Conservation (phyloP, 495 filamentous ascomycete genomes). For the Durotheca rogersii region DNA sequence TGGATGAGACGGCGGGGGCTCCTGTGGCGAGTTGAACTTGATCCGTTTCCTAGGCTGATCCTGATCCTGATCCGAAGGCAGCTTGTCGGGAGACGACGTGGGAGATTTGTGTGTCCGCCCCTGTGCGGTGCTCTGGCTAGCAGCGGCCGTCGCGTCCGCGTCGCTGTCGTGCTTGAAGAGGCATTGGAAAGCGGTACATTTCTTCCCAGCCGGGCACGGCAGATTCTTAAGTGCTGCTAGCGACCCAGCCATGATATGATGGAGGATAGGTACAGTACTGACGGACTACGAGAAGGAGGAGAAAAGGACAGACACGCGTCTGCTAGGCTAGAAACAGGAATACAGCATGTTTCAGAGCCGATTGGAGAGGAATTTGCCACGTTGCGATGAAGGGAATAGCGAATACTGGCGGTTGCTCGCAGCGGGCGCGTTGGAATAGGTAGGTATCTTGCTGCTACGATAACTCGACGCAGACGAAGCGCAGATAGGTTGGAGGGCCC, state of each 20-base stretch:
- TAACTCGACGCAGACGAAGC: no score
- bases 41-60: conserved; percentile 26
- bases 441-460: not conserved
- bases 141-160: not conserved
- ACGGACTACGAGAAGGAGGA: not conserved
- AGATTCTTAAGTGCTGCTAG: conserved; percentile 65
- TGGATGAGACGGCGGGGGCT: conserved; percentile 8
- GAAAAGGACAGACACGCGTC: not conserved
- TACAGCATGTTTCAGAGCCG: not conserved
- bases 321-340: not conserved
- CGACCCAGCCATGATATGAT: conserved; percentile 61
- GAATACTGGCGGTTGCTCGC: not conserved
- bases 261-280: not conserved
- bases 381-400: not conserved
- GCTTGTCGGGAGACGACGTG: conserved; percentile 7
- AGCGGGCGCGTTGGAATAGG: not conserved
- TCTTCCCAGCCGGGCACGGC: conserved; percentile 61
- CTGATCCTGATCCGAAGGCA: not conserved
- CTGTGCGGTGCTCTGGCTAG: conserved; percentile 5
- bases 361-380: not conserved
- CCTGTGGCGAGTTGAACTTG: conserved; percentile 25
- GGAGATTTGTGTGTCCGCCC: conserved; percentile 12
- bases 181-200: conserved; percentile 43
- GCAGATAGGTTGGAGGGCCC: no score
- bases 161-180: conserved; percentile 45